A percentile compares a stretch with the other conserved stretches of the same genome.
Conservation (phyloP, 495 filamentous ascomycete species). For the Achaetomiella virescens region DNA sequence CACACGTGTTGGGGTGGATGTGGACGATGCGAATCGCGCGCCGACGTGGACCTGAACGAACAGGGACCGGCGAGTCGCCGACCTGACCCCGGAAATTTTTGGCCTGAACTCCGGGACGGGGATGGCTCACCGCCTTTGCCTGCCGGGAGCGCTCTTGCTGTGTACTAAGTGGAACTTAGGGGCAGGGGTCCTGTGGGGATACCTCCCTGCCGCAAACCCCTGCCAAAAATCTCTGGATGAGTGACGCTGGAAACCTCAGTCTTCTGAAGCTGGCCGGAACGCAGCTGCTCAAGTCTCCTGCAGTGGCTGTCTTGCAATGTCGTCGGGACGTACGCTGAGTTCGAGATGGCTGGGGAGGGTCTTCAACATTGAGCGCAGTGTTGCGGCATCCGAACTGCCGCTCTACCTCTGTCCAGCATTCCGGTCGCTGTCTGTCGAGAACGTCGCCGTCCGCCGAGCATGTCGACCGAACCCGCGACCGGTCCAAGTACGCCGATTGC, state of each 20-base stretch:
- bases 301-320: conserved; percentile 15
- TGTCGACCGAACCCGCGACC: conserved; percentile 18
- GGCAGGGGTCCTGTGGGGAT: not conserved
- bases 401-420: conserved; percentile 42
- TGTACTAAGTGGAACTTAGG: not conserved
- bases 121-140: conserved; percentile 21
- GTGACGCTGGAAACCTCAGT: not conserved
- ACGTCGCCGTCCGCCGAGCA: not conserved
- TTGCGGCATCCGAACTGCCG: conserved; percentile 30
- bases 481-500: conserved; percentile 26
- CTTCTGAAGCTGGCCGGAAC: too few species aligned
- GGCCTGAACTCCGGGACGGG: conserved; percentile 1
- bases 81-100: conserved; percentile 20
- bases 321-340: conserved; percentile 17
- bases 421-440: conserved; percentile 1
- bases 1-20: not conserved
- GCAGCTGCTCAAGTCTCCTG: not conserved
- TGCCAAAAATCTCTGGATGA: not conserved
- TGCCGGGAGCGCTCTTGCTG: conserved; percentile 13
- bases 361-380: conserved; percentile 32
- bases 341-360: conserved; percentile 38
- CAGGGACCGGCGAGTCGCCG: not conserved
- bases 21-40: conserved; percentile 10
- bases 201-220: conserved; percentile 17
- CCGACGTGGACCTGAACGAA: not conserved